Evolutionary conservation across 2,329 filamentous ascomycete species (phyloP).

Genomic region (Botryotinia calthae): DNA sequence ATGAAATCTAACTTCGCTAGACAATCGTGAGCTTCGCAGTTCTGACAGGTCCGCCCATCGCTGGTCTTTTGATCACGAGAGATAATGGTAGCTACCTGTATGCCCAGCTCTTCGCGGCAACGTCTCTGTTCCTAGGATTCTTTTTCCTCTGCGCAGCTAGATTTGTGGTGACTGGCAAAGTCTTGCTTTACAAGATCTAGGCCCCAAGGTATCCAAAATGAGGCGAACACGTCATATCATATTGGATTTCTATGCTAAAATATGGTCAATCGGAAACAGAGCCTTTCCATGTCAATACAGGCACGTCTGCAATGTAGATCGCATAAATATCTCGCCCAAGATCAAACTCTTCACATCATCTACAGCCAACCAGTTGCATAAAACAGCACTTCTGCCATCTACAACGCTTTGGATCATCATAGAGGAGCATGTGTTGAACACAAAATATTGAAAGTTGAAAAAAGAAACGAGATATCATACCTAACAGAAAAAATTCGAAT

Average conservation of each 20-base stretch:
- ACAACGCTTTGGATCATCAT: neutral
- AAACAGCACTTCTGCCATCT: neutral
- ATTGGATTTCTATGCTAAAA: neutral
- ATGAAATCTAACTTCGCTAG: neutral
- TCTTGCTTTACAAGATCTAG: neutral
- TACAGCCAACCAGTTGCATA: neutral
- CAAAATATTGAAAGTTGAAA: neutral
- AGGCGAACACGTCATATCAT: neutral
- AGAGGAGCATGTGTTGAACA: neutral
- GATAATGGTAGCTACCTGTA: neutral
- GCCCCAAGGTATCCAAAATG: neutral
- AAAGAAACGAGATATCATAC: neutral
- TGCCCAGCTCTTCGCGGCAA: neutral
- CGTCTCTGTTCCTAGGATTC: neutral
- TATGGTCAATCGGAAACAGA: neutral
- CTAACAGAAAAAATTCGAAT: neutral
- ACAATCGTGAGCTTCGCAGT: neutral
- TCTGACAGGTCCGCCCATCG: neutral
- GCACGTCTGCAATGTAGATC: neutral
- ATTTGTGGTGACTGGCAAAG: neutral
- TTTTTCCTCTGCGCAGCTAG: neutral
- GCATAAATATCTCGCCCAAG: neutral
- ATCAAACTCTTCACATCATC: neutral
- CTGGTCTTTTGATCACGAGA: neutral
- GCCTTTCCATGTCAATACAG: neutral